These are phyloP conservation scores for Coemansia erecta DNA, from an alignment of 192 early-diverging fungal genomes.

Conservation along the genomic window DNA sequence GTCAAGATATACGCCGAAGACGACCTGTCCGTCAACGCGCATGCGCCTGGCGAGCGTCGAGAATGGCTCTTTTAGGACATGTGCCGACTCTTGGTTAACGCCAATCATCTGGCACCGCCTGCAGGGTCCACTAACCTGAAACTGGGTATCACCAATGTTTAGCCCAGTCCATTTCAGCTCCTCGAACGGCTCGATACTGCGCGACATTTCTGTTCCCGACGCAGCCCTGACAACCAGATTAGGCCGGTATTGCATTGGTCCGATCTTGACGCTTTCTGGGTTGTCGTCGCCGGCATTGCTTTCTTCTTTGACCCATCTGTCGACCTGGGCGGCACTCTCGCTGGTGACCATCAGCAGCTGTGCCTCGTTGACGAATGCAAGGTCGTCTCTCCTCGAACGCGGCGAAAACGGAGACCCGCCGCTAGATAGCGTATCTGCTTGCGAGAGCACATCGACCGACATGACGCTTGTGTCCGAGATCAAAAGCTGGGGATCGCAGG, in stretches of 20 bases:
- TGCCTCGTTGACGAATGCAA: conserved; percentile 71
- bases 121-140: conserved; percentile 60
- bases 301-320: conserved; percentile 53
- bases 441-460: conserved; percentile 1
- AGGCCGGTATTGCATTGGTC: conserved; percentile 60
- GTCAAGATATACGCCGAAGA: conserved; percentile 50
- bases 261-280: conserved; percentile 8
- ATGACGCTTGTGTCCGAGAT: neutral
- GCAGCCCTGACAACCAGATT: conserved; percentile 64
- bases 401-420: neutral
- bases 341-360: conserved; percentile 67
- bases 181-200: conserved; percentile 54
- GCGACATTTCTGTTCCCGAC: conserved; percentile 30
- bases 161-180: conserved; percentile 63
- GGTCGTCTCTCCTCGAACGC: conserved; percentile 1
- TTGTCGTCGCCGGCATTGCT: neutral
- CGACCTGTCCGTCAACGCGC: conserved; percentile 43
- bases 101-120: conserved; percentile 75
- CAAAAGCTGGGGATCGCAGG: conserved; percentile 37
- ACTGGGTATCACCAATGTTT: neutral
- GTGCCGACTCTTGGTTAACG: conserved; percentile 63
- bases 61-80: conserved; percentile 63
- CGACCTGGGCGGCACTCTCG: conserved; percentile 58
- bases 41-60: conserved; percentile 49
- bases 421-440: neutral